phyloP scores from a whole-genome alignment of 305 asterid genomes.

The Solanum hybrid region DNA sequence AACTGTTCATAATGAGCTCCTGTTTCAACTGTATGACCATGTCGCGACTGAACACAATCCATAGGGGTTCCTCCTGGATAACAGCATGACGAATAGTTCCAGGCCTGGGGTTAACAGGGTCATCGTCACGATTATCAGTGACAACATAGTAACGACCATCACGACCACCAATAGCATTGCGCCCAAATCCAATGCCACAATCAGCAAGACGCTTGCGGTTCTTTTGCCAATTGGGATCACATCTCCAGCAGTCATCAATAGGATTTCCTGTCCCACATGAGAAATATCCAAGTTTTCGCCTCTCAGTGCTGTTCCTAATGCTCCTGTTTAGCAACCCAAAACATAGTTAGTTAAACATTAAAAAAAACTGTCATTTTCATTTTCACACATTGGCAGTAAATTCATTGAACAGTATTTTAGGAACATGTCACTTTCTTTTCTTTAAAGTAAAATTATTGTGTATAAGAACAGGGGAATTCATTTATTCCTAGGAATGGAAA shows the following conservation, averaged over 20 bases:
- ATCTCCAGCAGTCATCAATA: conserved; percentile 91
- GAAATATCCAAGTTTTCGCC: conserved; percentile 75
- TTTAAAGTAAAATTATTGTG: background rate
- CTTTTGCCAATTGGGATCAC: conserved; percentile 73
- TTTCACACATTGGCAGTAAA: background rate
- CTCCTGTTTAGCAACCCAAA: conserved; percentile 36
- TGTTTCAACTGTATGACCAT: conserved; percentile 79
- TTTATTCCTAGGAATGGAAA: background rate
- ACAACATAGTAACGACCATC: conserved; percentile 74
- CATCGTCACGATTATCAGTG: conserved; percentile 60
- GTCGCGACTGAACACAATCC: conserved; percentile 89
- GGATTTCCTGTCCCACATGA: conserved; percentile 92
- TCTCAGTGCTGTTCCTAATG: conserved; percentile 65
- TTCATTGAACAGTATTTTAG: background rate
- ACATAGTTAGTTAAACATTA: background rate
- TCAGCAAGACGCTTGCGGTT: conserved; percentile 82
- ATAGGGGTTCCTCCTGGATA: conserved; percentile 72
- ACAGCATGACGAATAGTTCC: conserved; percentile 90
- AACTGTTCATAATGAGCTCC: conserved; percentile 79
- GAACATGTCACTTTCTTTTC: background rate
- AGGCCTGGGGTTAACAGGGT: conserved; percentile 72
- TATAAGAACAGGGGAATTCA: background rate
- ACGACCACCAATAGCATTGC: conserved; percentile 87
- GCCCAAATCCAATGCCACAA: conserved; percentile 87
- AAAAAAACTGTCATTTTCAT: background rate